Conservation (phyloP, 1,284 basidiomycete species). For the Meira nashicola region DNA sequence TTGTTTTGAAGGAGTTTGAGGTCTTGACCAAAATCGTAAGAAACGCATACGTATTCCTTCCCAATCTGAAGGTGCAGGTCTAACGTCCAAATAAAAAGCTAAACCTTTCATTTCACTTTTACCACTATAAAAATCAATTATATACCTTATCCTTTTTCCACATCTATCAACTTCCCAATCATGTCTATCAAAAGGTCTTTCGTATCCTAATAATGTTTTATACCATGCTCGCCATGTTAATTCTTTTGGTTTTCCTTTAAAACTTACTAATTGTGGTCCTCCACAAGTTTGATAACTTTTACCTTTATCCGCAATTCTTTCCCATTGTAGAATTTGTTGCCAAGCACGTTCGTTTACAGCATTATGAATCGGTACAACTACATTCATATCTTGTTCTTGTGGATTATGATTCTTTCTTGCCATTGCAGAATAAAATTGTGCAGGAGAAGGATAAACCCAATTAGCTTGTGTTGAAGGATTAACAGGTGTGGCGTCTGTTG, state of each 20-base stretch:
- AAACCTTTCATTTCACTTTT: constrained; percentile 36
- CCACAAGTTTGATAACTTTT: constrained; percentile 67
- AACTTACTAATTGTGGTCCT: constrained; percentile 75
- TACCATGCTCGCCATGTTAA: constrained; percentile 72
- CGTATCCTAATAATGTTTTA: constrained; percentile 84
- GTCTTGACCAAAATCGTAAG: neutral
- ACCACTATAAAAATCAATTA: constrained; percentile 99
- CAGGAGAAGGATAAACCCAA: constrained; percentile 98
- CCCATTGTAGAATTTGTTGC: constrained; percentile 85
- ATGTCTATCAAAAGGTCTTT: constrained; percentile 90
- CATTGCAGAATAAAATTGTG: constrained; percentile 94
- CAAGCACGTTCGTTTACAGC: constrained; percentile 97
- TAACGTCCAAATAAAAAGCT: constrained; percentile 86
- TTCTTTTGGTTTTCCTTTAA: constrained; percentile 59
- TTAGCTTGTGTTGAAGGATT: constrained; percentile 54
- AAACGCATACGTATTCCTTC: constrained; percentile 74
- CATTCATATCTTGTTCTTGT: constrained; percentile 78
- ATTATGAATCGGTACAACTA: constrained; percentile 97
- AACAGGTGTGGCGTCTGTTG: constrained; percentile 14
- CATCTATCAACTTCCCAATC: constrained; percentile 95
- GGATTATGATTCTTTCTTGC: constrained; percentile 69
- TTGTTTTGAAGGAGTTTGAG: no score
- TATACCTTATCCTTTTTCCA: constrained; percentile 78
- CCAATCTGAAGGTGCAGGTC: constrained; percentile 86
- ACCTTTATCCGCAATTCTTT: constrained; percentile 53